Percentiles rank a stretch among this genome's conserved stretches.
Evolutionary conservation across 2,329 filamentous ascomycete genomes (phyloP).

Genomic region (Talaromyces marneffei): DNA sequence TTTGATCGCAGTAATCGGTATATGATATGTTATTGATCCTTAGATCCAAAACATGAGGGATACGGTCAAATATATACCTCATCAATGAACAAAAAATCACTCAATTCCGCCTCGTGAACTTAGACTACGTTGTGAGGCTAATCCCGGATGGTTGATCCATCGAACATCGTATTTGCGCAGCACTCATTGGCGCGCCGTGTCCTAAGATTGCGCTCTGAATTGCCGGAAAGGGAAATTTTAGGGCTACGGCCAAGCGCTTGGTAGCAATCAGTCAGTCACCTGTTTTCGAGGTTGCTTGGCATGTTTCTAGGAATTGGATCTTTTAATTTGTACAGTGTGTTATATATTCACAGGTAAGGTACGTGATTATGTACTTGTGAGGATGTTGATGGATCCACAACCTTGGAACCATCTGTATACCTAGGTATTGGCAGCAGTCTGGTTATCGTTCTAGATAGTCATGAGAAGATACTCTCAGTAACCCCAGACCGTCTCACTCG

Average conservation of each 20-base stretch:
- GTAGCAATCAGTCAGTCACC: not conserved
- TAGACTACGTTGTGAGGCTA: not conserved
- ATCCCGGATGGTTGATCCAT: not conserved
- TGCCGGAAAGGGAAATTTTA: not conserved
- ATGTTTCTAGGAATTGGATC: not conserved
- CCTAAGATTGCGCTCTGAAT: not conserved
- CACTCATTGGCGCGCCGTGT: slow-evolving; percentile 2
- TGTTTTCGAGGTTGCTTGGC: not conserved
- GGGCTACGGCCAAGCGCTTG: not conserved
- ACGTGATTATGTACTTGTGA: no score
- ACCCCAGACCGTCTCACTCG: slow-evolving; percentile 2
- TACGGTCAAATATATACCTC: not conserved
- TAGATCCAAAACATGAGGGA: not conserved
- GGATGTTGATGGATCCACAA: not conserved
- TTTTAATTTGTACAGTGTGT: no score
- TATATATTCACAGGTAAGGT: no score
- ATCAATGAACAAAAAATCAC: not conserved
- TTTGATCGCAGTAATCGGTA: no score
- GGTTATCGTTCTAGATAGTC: no score
- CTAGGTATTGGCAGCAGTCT: no score
- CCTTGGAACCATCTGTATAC: no score
- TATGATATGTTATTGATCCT: no score
- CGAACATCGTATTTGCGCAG: slow-evolving; percentile 2
- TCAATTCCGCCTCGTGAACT: not conserved
- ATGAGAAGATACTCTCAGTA: no score